Evolutionary conservation across 139 green algal species (phyloP).

Genomic region (Trebouxia sp.): DNA sequence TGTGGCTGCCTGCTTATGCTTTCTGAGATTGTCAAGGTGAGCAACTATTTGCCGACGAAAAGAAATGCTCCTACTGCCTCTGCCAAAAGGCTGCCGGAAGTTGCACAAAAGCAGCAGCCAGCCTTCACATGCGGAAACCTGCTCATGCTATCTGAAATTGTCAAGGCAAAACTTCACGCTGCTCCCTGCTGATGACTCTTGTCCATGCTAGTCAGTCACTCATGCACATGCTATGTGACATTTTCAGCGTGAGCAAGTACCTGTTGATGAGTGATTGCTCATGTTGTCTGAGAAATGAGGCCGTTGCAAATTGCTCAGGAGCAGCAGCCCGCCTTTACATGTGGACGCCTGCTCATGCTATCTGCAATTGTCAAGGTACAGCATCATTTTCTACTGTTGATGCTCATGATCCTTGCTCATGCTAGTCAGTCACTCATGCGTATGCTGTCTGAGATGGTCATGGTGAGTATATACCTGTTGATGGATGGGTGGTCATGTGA

Average conservation of each 20-base stretch:
- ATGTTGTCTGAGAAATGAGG: slow-evolving; percentile 88
- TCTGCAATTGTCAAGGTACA: slow-evolving; percentile 75
- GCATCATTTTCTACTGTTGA: background rate
- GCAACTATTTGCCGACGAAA: background rate
- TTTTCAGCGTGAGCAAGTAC: too few relatives aligned
- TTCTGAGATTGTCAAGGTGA: slow-evolving; percentile 69
- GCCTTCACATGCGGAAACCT: slow-evolving; percentile 86
- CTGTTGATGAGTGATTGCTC: too few relatives aligned
- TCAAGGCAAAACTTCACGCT: slow-evolving; percentile 48
- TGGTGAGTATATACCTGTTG: too few relatives aligned
- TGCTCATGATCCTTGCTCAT: slow-evolving; percentile 75
- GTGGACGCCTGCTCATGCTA: slow-evolving; percentile 84
- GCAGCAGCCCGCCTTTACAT: slow-evolving; percentile 77
- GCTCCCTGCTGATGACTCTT: slow-evolving; percentile 61
- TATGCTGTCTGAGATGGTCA: too few relatives aligned
- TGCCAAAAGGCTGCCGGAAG: slow-evolving; percentile 91
- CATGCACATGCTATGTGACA: too few relatives aligned
- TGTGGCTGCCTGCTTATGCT: slow-evolving; percentile 87
- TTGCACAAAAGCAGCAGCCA: slow-evolving; percentile 61
- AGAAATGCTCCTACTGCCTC: slow-evolving; percentile 78
- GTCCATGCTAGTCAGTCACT: slow-evolving; percentile 75
- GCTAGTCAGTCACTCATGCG: too few relatives aligned
- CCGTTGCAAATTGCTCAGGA: slow-evolving; percentile 84
- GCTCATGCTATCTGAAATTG: slow-evolving; percentile 79
- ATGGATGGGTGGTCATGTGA: too few relatives aligned